Conservation (phyloP, 306 rosid species). For the Senna tora region DNA sequence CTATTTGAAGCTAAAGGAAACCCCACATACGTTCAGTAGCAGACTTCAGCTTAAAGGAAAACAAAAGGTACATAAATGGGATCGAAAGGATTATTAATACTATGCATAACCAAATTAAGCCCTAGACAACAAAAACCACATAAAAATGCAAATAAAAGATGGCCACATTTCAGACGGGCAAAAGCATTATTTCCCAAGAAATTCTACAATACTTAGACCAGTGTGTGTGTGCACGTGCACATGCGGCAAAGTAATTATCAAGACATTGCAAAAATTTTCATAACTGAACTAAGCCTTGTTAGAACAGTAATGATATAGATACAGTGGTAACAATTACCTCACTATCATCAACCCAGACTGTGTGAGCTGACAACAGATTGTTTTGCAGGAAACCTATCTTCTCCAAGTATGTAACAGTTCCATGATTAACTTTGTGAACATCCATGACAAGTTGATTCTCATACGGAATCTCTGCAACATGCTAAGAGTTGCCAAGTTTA, state of each 20-base stretch:
- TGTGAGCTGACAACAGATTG: slow-evolving; percentile 84
- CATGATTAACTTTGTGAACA: slow-evolving; percentile 63
- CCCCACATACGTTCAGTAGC: neutral
- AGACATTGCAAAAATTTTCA: neutral
- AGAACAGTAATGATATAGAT: slow-evolving; percentile 13
- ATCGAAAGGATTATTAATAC: neutral
- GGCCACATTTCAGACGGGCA: neutral
- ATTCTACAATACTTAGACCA: neutral
- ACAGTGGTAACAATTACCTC: slow-evolving; percentile 54
- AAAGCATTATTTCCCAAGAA: slow-evolving; percentile 6
- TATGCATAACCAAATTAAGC: neutral
- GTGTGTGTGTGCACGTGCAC: neutral
- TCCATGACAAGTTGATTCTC: slow-evolving; percentile 76
- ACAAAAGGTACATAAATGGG: slow-evolving; percentile 1
- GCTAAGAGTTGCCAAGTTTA: slow-evolving; percentile 53
- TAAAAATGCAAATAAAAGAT: neutral
- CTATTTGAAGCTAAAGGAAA: slow-evolving; percentile 9
- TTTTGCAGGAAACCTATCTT: slow-evolving; percentile 60
- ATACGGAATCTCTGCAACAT: slow-evolving; percentile 88
- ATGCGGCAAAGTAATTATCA: neutral
- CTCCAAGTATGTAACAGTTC: slow-evolving; percentile 85
- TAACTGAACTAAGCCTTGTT: slow-evolving; percentile 18
- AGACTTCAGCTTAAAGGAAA: neutral
- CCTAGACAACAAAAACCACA: neutral
- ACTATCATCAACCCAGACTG: slow-evolving; percentile 69